phyloP scores from a whole-genome alignment of 805 yeast species.

The Ogataea pilisensis region DNA sequence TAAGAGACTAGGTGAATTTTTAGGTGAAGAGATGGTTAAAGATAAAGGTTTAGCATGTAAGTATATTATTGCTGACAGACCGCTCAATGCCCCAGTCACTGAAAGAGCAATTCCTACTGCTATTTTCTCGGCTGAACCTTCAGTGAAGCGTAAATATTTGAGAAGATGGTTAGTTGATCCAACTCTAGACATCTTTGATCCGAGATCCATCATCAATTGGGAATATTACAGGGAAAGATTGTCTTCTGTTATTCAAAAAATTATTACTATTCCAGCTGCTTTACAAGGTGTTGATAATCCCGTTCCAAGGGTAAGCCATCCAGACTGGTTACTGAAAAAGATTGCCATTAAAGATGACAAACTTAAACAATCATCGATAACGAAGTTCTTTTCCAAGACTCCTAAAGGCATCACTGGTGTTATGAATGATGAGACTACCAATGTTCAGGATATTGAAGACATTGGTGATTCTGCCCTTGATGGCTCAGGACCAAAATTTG shows the following conservation, averaged over 20 bases:
- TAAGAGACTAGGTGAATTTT: conserved; percentile 83
- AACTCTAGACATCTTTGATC: conserved; percentile 74
- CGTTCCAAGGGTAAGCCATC: conserved; percentile 90
- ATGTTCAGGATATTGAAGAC: conserved; percentile 72
- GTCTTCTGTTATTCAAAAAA: conserved; percentile 90
- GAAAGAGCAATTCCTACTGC: conserved; percentile 97
- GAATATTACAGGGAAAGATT: conserved; percentile 83
- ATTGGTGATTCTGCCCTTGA: conserved; percentile 37
- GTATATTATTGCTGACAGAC: conserved; percentile 82
- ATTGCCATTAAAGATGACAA: conserved; percentile 60
- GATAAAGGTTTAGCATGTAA: conserved; percentile 95
- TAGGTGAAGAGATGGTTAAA: conserved; percentile 94
- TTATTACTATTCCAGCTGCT: conserved; percentile 96
- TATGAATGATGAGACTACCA: conserved; percentile 30
- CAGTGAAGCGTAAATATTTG: conserved; percentile 66
- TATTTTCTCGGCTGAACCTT: conserved; percentile 78
- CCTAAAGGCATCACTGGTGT: conserved; percentile 32
- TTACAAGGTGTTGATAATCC: conserved; percentile 84
- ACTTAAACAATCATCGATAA: conserved; percentile 65
- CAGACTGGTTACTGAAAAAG: conserved; percentile 80
- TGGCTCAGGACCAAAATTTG: conserved; percentile 32
- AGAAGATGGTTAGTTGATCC: conserved; percentile 86
- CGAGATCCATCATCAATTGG: conserved; percentile 91
- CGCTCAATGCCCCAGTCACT: conserved; percentile 83
- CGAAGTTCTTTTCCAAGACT: conserved; percentile 50